These are phyloP conservation scores for Boletus insuetus DNA, from an alignment of 768 basidiomycete species.

Conservation along the genomic window DNA sequence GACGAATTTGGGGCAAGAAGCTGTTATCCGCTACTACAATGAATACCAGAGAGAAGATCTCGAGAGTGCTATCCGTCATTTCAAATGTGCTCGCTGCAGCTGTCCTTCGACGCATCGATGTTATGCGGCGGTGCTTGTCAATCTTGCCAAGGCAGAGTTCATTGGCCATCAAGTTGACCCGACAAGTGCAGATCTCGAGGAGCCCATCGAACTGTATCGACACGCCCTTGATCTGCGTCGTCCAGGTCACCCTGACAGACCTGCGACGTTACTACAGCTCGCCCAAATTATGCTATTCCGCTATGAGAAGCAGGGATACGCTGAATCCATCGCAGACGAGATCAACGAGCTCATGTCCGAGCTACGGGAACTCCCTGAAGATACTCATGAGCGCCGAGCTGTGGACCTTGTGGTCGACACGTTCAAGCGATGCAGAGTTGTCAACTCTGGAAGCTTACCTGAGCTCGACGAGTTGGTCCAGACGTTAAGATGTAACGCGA, in stretches of 20 bases:
- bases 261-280: background rate
- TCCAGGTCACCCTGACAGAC: background rate
- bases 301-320: background rate
- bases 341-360: background rate
- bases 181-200: background rate
- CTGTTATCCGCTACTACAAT: background rate
- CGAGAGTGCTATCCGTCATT: background rate
- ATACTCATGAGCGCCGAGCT: background rate
- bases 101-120: background rate
- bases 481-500: too few relatives aligned
- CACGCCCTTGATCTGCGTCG: background rate
- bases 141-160: background rate
- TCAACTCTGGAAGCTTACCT: background rate
- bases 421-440: background rate
- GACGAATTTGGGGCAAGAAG: background rate
- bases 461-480: too few relatives aligned
- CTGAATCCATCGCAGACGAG: background rate
- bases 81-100: background rate
- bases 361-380: background rate
- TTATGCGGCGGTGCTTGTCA: background rate
- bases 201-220: background rate
- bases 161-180: background rate
- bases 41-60: background rate
- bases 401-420: background rate
- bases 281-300: background rate